Evolutionary conservation across 306 rosid species (phyloP), one percentile per base, ranked within the genome.

Genomic region (Canavalia gladiata): DNA sequence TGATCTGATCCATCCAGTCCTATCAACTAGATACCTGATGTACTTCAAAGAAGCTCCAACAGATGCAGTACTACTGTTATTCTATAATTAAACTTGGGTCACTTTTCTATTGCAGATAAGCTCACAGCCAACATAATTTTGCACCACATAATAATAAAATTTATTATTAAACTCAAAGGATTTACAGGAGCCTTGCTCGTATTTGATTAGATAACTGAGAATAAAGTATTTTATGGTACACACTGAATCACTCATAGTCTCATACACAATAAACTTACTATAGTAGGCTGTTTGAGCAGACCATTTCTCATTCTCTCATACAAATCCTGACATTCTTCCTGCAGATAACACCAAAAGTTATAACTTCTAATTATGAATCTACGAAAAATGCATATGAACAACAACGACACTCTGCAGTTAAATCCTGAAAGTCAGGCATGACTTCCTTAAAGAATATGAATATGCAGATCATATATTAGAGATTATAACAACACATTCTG

Each of bases 321-420:
- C 84, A 94, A 50, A 87, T 91, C 97, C 74, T 84, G 83, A 77
- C 97, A 91, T 82, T 94, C 98, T 89, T 90, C 97, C 98, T 94
- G 91, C 88, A 85, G 49, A 81, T 11, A 67, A 64, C 58, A 76
- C 75, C 34, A 46, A 47, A 66, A 10, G 73, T 81, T 60, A 72
- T 58, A 55, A 39, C 25, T 18, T 18, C 25, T 18, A 18, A 18
- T 47, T 30, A 52, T 12, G 63, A 51, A 46, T 51, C 47, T 54
- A 43, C 31, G 67, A 8, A 78, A 78, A 39, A 55, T 55, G 80
- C 57, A 70, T 64, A 47, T 28, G 54, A 74, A 39, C 83, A 69
- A 79, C 58, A 41, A 64, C 35, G 49, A 52, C 50, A 76, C 47
- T 63, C 33, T 73, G 78, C 55, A 75, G 76, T 65, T 75, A 41